phyloP scores from a whole-genome alignment of 106 monocot genomes.

The Allium fistulosum region DNA sequence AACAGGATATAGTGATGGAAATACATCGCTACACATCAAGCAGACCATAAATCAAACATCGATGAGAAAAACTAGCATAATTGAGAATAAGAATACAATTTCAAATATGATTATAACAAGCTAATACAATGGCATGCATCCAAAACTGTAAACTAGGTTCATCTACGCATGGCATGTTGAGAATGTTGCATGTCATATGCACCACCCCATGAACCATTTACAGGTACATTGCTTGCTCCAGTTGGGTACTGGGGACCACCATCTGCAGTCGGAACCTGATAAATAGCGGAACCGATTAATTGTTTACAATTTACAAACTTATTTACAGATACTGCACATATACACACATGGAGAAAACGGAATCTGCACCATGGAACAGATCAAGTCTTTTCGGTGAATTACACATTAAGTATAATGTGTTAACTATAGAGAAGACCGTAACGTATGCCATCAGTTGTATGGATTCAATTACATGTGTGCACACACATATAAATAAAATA shows the following conservation, averaged over 20 bases:
- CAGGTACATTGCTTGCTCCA: slow-evolving; percentile 33
- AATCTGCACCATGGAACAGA: too few relatives aligned
- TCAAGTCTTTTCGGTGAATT: too few relatives aligned
- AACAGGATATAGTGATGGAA: not conserved
- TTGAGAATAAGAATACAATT: not conserved
- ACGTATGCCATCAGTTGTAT: too few relatives aligned
- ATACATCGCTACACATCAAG: not conserved
- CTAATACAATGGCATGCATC: not conserved
- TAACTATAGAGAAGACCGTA: too few relatives aligned
- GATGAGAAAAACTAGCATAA: not conserved
- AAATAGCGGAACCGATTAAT: not conserved
- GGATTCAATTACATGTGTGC: too few relatives aligned
- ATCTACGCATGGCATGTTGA: slow-evolving; percentile 37
- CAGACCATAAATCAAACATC: not conserved
- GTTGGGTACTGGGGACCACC: slow-evolving; percentile 40
- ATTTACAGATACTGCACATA: too few relatives aligned
- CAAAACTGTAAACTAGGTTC: slow-evolving; percentile 3
- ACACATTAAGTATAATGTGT: too few relatives aligned
- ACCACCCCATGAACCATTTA: slow-evolving; percentile 39
- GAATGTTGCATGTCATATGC: slow-evolving; percentile 56
- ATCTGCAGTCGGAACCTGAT: slow-evolving; percentile 46
- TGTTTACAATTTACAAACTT: too few relatives aligned
- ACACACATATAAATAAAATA: too few relatives aligned
- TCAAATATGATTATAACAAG: too few relatives aligned
- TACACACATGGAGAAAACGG: too few relatives aligned